Percentiles rank a stretch among this genome's conserved stretches.
phyloP scores from a whole-genome alignment of 805 yeast genomes.

The Tetrapisispora namnaoensis region DNA sequence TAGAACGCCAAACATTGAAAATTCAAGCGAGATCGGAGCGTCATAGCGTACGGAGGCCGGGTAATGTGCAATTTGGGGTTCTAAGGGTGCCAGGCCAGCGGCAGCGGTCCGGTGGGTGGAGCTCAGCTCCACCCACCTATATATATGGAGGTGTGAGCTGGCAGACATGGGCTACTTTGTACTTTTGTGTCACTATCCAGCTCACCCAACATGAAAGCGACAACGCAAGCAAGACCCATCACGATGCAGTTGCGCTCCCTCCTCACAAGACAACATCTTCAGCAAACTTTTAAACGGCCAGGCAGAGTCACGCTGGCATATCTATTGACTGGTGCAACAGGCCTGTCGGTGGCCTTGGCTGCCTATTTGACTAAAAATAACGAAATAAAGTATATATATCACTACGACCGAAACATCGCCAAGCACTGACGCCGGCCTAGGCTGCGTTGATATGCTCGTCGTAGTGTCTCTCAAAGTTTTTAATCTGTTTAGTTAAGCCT shows the following conservation, averaged over 20 bases:
- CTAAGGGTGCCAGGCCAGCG: too few species aligned
- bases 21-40: too few species aligned
- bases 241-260: neutral
- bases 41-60: too few species aligned
- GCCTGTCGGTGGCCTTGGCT: neutral
- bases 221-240: too few species aligned
- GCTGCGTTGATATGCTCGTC: slow-evolving; percentile 31
- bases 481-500: slow-evolving; percentile 41
- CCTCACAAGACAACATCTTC: neutral
- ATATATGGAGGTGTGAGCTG: too few species aligned
- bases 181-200: too few species aligned
- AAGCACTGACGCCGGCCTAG: neutral
- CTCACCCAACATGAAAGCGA: too few species aligned
- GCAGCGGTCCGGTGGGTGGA: too few species aligned
- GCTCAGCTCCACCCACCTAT: too few species aligned
- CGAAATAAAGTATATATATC: slow-evolving; percentile 11
- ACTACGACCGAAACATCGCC: slow-evolving; percentile 8
- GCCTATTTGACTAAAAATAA: slow-evolving; percentile 4
- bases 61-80: too few species aligned
- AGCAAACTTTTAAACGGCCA: neutral
- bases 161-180: too few species aligned
- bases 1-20: too few species aligned
- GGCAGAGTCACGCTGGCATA: neutral
- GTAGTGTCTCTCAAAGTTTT: slow-evolving; percentile 41
- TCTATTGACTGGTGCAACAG: neutral